A percentile compares a stretch with the other conserved stretches of the same genome.
These are phyloP conservation scores for Colletotrichum nymphaeae DNA, from an alignment of 2,329 filamentous ascomycete species.

Conservation along the genomic window DNA sequence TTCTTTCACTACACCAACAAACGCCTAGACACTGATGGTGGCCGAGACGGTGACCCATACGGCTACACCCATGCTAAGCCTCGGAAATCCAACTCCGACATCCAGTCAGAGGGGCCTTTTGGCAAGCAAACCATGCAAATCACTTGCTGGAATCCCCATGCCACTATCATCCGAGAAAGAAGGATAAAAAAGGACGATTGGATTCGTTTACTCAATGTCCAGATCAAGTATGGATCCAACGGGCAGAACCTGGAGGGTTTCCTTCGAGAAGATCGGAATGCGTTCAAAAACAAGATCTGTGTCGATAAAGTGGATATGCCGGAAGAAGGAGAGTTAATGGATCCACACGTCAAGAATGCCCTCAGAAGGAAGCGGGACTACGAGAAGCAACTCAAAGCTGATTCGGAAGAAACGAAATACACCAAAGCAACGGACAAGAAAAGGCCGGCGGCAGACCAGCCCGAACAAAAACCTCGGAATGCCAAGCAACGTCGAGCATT, in stretches of 20 bases:
- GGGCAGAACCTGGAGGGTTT: constrained; percentile 75
- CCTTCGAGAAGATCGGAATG: constrained; percentile 69
- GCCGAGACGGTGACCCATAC: constrained; percentile 62
- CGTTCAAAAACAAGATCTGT: constrained; percentile 60
- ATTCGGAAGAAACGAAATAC: constrained; percentile 49
- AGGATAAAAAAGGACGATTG: constrained; percentile 70
- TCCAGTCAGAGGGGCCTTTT: constrained; percentile 78
- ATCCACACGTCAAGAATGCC: constrained; percentile 65
- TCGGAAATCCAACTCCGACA: neutral
- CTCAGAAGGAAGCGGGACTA: constrained; percentile 75
- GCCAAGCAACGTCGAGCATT: constrained; percentile 38
- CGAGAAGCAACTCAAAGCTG: constrained; percentile 57
- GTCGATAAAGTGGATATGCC: constrained; percentile 62
- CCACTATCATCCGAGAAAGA: constrained; percentile 63
- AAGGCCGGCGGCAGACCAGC: constrained; percentile 25
- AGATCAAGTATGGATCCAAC: constrained; percentile 69
- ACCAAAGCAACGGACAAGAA: constrained; percentile 35
- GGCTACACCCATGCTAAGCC: constrained; percentile 59
- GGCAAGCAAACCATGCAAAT: constrained; percentile 80
- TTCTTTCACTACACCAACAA: constrained; percentile 66
- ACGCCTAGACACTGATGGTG: constrained; percentile 43
- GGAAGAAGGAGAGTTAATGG: constrained; percentile 54
- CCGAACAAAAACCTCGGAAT: constrained; percentile 36
- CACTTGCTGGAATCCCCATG: constrained; percentile 77
- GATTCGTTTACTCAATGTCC: constrained; percentile 78